These are phyloP conservation scores for Paecilomyces niveus DNA, from an alignment of 2,329 filamentous ascomycete species.

Conservation along the genomic window DNA sequence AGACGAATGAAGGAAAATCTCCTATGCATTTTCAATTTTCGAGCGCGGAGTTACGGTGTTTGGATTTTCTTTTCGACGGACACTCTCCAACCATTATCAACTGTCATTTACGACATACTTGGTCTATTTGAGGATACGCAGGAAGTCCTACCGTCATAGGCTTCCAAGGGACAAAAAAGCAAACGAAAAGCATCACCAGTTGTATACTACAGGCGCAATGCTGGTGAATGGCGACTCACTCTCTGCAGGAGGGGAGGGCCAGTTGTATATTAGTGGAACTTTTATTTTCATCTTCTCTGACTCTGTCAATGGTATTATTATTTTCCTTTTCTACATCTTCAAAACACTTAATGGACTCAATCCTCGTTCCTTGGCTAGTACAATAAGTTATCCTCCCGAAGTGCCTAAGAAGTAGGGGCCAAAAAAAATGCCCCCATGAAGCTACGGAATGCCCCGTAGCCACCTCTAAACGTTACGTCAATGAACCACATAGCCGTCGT, in stretches of 20 bases:
- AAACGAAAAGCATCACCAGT: not conserved
- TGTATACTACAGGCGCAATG: not conserved
- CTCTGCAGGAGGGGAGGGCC: not conserved
- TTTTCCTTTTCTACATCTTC: not conserved
- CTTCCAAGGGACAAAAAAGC: not conserved
- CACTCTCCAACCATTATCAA: not conserved
- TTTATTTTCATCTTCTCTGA: not conserved
- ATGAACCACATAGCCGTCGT: too few species aligned
- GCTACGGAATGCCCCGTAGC: too few species aligned
- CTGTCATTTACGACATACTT: not conserved
- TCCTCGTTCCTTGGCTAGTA: not conserved
- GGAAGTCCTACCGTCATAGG: not conserved
- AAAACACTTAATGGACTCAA: not conserved
- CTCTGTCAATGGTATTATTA: not conserved
- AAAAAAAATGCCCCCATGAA: too few species aligned
- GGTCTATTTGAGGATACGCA: not conserved
- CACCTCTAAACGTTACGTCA: too few species aligned
- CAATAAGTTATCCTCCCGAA: not conserved
- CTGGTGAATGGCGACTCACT: not conserved
- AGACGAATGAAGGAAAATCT: not conserved
- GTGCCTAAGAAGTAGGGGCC: too few species aligned
- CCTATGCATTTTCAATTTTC: conserved; percentile 2
- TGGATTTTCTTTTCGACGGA: conserved; percentile 1
- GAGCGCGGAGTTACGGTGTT: conserved; percentile 8
- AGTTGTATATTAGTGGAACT: not conserved